Evolutionary conservation across 1,139 yeast species (phyloP), one percentile per base, ranked within the genome.

Genomic region (Yamadazyma sp.): DNA sequence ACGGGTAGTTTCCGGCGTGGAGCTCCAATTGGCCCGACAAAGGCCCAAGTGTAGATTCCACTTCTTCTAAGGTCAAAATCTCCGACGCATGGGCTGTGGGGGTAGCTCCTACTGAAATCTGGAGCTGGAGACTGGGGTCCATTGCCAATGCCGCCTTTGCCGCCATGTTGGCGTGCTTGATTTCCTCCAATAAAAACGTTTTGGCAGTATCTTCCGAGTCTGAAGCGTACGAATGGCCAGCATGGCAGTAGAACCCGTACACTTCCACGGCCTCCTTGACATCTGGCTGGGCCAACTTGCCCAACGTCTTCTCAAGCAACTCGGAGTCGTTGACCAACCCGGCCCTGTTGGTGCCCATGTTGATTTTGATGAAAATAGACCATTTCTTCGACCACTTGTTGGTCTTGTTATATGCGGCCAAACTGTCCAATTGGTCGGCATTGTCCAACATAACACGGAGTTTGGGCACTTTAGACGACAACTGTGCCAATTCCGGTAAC

Each of bases 1-100:
- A 75, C 3, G 83, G 73, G 52, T 82, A 85, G 54, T 85, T 84
- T 11, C 95, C 95, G 12, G 92, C 92, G 55, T 86, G 95, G 14
- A 86, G 57, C 50, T 86, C 95, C 36, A 86, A 61, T 1, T 57
- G 57, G 3, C 82, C 84, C 18, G 59, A 50, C 27, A 78, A 51
- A 4, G 51, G 57, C 4, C 62, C 61, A 6, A 66, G 37, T n/a
- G 43, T 35, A 0, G 41, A 25, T 32, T 40, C 47, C 32, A 60
- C 44, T 32, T 58, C 67, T 16, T 41, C 49, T 5, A 31, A 15
- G 1, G 60, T 52, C 24, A 63, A 46, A 12, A 47, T 30, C 33
- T 66, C 69, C 2, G 85, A 67, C 0, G 87, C 78, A 50, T 82
- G 88, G 1, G 86, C 81, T 0, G 94, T 86, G 31, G 94, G 94